Conservation (phyloP, 2,329 filamentous ascomycete species). For the Hypoxylon sp. region DNA sequence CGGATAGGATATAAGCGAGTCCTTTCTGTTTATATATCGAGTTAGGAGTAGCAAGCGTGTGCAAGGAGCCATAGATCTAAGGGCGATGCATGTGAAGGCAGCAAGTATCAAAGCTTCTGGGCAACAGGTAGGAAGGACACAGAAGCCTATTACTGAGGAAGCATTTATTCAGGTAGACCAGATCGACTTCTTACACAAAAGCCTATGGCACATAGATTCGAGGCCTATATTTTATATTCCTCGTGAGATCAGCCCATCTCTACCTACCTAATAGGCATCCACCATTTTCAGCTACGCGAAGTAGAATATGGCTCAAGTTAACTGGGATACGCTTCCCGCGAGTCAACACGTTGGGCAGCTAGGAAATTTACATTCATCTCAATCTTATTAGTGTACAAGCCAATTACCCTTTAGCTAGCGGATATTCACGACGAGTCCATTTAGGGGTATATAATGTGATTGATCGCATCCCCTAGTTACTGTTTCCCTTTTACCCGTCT, state of each 20-base stretch:
- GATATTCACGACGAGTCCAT: background rate
- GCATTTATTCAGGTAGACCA: background rate
- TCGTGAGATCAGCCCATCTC: background rate
- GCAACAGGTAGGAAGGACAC: background rate
- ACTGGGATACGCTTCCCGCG: background rate
- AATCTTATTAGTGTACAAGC: background rate
- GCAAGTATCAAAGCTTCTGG: background rate
- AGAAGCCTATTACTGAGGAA: background rate
- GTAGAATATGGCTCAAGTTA: background rate
- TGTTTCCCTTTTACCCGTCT: too few species aligned
- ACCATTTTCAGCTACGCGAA: too few species aligned
- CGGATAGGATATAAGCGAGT: background rate
- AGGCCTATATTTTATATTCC: background rate
- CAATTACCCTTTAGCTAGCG: background rate
- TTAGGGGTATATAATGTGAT: too few species aligned
- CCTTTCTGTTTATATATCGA: background rate
- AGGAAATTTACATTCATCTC: background rate
- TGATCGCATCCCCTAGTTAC: too few species aligned
- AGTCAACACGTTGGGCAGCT: too few species aligned
- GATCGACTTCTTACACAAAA: background rate
- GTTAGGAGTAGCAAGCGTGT: background rate
- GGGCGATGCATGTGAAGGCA: background rate
- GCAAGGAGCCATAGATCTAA: slow-evolving; percentile 1
- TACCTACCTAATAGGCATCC: background rate
- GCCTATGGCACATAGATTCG: background rate